These are phyloP conservation scores for Pythium insidiosum DNA, from an alignment of 352 stramenopile genomes.

Conservation along the genomic window DNA sequence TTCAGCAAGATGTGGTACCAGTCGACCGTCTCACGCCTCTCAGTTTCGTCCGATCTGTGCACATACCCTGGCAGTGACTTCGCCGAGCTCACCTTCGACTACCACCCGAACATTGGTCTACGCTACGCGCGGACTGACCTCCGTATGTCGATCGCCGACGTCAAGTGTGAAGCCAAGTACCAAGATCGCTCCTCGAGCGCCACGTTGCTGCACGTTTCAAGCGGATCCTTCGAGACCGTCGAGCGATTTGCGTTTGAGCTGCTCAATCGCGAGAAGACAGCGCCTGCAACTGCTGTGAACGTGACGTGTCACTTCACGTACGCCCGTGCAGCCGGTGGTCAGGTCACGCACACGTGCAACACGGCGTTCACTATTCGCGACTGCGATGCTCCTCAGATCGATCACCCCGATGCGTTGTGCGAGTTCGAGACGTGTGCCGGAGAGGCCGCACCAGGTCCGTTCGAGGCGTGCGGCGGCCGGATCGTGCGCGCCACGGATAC, in stretches of 20 bases:
- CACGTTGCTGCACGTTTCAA: conserved; percentile 20
- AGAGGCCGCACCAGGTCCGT: conserved; percentile 20
- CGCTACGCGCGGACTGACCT: conserved; percentile 25
- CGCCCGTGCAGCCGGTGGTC: conserved; percentile 11
- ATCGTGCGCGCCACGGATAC: conserved; percentile 11
- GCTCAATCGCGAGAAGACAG: conserved; percentile 28
- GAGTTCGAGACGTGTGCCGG: conserved; percentile 21
- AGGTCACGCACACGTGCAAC: conserved; percentile 12
- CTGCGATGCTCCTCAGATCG: conserved; percentile 40
- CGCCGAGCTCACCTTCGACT: conserved; percentile 30
- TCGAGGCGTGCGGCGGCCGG: conserved; percentile 30
- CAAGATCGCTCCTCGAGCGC: conserved; percentile 1
- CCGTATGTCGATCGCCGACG: conserved; percentile 27
- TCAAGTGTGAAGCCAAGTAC: conserved; percentile 25
- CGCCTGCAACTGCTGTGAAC: conserved; percentile 26
- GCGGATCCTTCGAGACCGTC: conserved; percentile 26
- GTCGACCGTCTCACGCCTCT: conserved; percentile 22
- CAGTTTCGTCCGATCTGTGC: conserved; percentile 26
- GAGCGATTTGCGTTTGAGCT: conserved; percentile 41
- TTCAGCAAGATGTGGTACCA: conserved; percentile 74
- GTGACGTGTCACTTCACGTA: conserved; percentile 48
- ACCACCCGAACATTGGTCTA: conserved; percentile 16
- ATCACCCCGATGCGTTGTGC: conserved; percentile 23
- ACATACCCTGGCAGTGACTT: conserved; percentile 40
- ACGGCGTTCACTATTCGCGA: conserved; percentile 37